These are phyloP conservation scores for Hyphodiscus sp. DNA, from an alignment of 2,329 filamentous ascomycete genomes.

Conservation along the genomic window DNA sequence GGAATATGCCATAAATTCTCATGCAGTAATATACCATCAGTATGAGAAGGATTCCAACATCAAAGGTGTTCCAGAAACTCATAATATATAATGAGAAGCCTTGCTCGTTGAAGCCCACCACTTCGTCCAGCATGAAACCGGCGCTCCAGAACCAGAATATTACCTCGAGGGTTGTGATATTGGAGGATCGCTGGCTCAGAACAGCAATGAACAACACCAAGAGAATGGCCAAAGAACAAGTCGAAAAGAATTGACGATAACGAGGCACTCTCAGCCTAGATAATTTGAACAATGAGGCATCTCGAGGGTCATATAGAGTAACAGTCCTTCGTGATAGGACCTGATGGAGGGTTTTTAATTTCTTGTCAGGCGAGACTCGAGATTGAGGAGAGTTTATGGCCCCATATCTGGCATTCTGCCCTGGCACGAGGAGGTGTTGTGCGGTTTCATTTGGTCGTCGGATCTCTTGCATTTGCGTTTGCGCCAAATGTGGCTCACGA, in stretches of 20 bases:
- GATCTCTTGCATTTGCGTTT: slow-evolving; percentile 11
- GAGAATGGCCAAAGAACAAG: slow-evolving; percentile 76
- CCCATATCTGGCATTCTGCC: slow-evolving; percentile 33
- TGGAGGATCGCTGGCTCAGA: slow-evolving; percentile 64
- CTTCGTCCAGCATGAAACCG: slow-evolving; percentile 92
- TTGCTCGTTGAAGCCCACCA: slow-evolving; percentile 94
- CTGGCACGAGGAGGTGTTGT: slow-evolving; percentile 19
- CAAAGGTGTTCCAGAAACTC: slow-evolving; percentile 97
- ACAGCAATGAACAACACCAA: slow-evolving; percentile 83
- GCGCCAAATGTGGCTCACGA: slow-evolving; percentile 35
- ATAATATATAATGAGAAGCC: slow-evolving; percentile 95
- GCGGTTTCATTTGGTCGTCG: slow-evolving; percentile 7
- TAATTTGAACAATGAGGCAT: slow-evolving; percentile 86
- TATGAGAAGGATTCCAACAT: slow-evolving; percentile 79
- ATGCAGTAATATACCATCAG: slow-evolving; percentile 87
- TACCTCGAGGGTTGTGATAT: slow-evolving; percentile 79
- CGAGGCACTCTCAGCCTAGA: slow-evolving; percentile 85
- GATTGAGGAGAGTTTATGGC: slow-evolving; percentile 21
- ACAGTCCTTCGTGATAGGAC: slow-evolving; percentile 50
- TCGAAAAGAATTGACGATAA: slow-evolving; percentile 86
- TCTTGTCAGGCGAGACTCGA: slow-evolving; percentile 22
- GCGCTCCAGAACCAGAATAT: slow-evolving; percentile 98
- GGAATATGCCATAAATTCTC: slow-evolving; percentile 78
- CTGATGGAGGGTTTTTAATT: slow-evolving; percentile 10
- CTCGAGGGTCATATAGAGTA: slow-evolving; percentile 80